Evolutionary conservation across 306 rosid genomes (phyloP), one percentile per base, ranked within the genome.

Genomic region (Mucuna pruriens): DNA sequence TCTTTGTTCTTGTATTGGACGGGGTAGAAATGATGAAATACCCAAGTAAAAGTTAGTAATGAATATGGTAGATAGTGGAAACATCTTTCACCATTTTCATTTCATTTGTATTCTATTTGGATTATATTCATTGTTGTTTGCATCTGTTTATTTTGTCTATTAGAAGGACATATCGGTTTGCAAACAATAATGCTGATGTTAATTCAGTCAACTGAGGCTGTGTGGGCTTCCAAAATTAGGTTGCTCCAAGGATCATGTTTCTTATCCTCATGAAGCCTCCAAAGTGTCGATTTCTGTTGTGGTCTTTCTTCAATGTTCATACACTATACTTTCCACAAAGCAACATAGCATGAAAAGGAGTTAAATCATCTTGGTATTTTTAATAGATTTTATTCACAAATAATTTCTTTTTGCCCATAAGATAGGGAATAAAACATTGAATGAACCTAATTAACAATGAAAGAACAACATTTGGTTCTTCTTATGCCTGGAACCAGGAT

Each of bases 401-500:
- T 40, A 68, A 7, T 60, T 38, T 51, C 38, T 22, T n/a, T 60
- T 61, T 80, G 25, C 44, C 36, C 9, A 19, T 71, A 44, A 11
- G 54, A 65, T 33, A 6, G 9, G 8, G 48, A n/a, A 40, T n/a
- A 31, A 58, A 71, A 61, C 42, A 29, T 33, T 40, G 62, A 66
- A 61, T 22, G 17, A 54, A 65, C 51, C 71, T 39, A 22, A 81
- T 33, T 80, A 42, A 61, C 39, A 69, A 29, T 12, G 71, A 55
- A 80, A 66, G 26, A 67, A 70, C 6, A 40, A 22, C 39, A 62
- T 62, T 54, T 44, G 33, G 49, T 64, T 66, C 38, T 70, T 39
- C 40, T 40, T 67, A 25, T 76, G 40, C 74, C 31, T 33, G 8
- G 74, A 40, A 72, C 63, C 65, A 26, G 75, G 64, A 80, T 70